Evolutionary conservation across 306 rosid species (phyloP).

Genomic region (Citrullus amarus): DNA sequence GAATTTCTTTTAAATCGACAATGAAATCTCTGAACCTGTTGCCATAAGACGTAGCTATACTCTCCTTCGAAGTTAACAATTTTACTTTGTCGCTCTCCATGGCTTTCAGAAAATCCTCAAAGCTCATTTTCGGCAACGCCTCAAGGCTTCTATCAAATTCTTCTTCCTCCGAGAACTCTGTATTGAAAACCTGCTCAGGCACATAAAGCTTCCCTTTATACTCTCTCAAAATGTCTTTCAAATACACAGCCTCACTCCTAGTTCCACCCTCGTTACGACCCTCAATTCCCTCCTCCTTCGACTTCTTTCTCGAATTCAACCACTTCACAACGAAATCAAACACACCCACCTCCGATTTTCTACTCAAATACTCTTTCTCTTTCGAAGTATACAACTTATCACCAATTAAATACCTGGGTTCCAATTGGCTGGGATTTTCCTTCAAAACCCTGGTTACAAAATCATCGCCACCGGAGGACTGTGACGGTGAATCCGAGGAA

Average conservation of each 20-base stretch:
- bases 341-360: slow-evolving; percentile 24
- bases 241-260: slow-evolving; percentile 44
- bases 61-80: slow-evolving; percentile 57
- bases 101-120: slow-evolving; percentile 56
- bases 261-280: slow-evolving; percentile 18
- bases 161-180: slow-evolving; percentile 58
- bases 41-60: slow-evolving; percentile 11
- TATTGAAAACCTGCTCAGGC: slow-evolving; percentile 77
- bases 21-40: slow-evolving; percentile 36
- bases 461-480: slow-evolving; percentile 30
- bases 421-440: slow-evolving; percentile 91
- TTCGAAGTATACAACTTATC: slow-evolving; percentile 50
- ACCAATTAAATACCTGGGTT: slow-evolving; percentile 63
- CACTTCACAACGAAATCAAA: slow-evolving; percentile 28
- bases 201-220: slow-evolving; percentile 87
- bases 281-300: slow-evolving; percentile 23
- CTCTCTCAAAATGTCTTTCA: slow-evolving; percentile 73
- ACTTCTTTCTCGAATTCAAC: slow-evolving; percentile 27
- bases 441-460: slow-evolving; percentile 66
- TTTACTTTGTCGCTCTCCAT: slow-evolving; percentile 50
- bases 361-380: slow-evolving; percentile 47
- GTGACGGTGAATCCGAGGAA: slow-evolving; percentile 14
- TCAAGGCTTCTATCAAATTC: slow-evolving; percentile 37
- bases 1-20: slow-evolving; percentile 74
- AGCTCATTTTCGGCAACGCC: slow-evolving; percentile 59